phyloP scores from a whole-genome alignment of 2,329 filamentous ascomycete genomes.

The Alternaria triticina region DNA sequence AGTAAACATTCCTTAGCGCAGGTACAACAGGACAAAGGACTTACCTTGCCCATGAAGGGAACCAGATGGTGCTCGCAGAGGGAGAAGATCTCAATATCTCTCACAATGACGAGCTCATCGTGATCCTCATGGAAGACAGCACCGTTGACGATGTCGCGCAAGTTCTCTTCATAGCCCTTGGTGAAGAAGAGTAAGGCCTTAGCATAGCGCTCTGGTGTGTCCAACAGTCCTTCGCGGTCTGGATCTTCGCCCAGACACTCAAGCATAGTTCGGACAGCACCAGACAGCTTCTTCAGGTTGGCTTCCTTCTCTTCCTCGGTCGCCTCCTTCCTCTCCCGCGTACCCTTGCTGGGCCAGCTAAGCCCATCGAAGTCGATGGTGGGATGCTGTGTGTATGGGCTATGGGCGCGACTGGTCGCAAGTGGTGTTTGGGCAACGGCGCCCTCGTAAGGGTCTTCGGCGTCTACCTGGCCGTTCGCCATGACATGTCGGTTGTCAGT shows the following conservation, averaged over 20 bases:
- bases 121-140: conserved; percentile 97
- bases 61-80: conserved; percentile 98
- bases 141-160: conserved; percentile 87
- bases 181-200: conserved; percentile 97
- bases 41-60: conserved; percentile 91
- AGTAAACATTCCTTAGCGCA: not conserved
- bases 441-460: conserved; percentile 62
- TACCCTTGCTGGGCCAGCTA: conserved; percentile 66
- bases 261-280: conserved; percentile 67
- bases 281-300: conserved; percentile 65
- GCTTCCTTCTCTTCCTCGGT: conserved; percentile 64
- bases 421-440: conserved; percentile 58
- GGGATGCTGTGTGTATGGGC: conserved; percentile 58
- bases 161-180: conserved; percentile 94
- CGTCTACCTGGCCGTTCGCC: conserved; percentile 42
- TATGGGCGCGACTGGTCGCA: conserved; percentile 58
- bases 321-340: conserved; percentile 65
- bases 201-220: conserved; percentile 83
- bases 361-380: conserved; percentile 63
- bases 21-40: not conserved
- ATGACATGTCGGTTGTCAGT: conserved; percentile 22
- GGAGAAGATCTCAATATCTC: conserved; percentile 94
- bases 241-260: conserved; percentile 72
- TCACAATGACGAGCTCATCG: conserved; percentile 96
- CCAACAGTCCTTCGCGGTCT: conserved; percentile 67